phyloP scores from a whole-genome alignment of 176 grass and related monocot genomes.

The Oropetium thomaeum region DNA sequence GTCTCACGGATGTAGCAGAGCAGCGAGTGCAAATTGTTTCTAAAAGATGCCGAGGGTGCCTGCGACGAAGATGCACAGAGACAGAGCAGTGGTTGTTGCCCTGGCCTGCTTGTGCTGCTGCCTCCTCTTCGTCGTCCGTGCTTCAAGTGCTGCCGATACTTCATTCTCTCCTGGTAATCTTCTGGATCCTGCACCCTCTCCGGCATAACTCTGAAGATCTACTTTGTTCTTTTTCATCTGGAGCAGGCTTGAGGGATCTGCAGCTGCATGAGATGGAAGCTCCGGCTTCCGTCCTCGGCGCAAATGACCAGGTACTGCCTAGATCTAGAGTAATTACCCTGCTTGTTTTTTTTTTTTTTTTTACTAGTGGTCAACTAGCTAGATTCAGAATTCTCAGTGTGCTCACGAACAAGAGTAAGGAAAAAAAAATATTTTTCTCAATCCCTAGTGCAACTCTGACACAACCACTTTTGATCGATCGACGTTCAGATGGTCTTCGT shows the following conservation, averaged over 20 bases:
- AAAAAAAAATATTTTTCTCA: too few species aligned
- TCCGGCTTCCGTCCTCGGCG: neutral
- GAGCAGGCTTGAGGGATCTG: neutral
- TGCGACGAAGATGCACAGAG: too few species aligned
- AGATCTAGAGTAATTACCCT: neutral
- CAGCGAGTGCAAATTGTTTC: too few species aligned
- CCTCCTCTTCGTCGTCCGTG: constrained; percentile 26
- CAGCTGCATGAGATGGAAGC: neutral
- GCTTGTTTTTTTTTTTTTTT: too few species aligned
- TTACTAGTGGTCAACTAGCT: neutral
- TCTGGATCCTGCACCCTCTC: neutral
- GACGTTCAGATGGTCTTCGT: neutral
- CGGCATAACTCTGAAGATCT: neutral
- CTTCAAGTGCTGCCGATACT: neutral
- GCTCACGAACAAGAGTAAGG: neutral
- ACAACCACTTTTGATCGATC: neutral
- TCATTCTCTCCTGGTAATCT: constrained; percentile 28
- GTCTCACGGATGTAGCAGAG: constrained; percentile 30
- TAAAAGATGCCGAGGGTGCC: constrained; percentile 20
- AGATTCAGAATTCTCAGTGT: neutral
- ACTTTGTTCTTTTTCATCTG: too few species aligned
- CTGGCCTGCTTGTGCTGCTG: constrained; percentile 34
- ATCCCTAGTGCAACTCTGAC: neutral
- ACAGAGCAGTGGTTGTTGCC: constrained; percentile 7
- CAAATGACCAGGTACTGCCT: constrained; percentile 10